phyloP scores from a whole-genome alignment of 2,329 filamentous ascomycete genomes.

The Plectosphaerella plurivora region DNA sequence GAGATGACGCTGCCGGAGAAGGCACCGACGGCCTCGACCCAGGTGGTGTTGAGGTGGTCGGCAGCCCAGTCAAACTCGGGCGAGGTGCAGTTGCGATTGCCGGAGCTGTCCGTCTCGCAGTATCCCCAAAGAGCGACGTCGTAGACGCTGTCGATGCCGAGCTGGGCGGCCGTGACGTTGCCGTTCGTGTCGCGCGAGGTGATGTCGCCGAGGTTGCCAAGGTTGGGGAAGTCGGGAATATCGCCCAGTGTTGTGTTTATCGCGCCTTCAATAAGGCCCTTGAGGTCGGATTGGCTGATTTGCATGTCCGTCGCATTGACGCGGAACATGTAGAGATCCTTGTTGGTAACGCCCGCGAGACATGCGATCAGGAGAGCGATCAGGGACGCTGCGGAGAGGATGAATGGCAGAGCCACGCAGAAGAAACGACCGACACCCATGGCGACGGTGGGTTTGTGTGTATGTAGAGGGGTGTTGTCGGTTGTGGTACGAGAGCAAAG shows the following conservation, averaged over 20 bases:
- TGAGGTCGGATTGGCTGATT: constrained; percentile 33
- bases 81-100: constrained; percentile 62
- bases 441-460: constrained; percentile 21
- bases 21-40: constrained; percentile 48
- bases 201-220: constrained; percentile 2
- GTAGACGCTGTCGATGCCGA: constrained; percentile 72
- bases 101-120: constrained; percentile 61
- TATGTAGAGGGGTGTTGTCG: constrained; percentile 1
- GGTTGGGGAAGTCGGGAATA: constrained; percentile 13
- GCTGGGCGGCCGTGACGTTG: constrained; percentile 53
- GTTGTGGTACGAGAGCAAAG: background rate
- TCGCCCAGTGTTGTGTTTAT: constrained; percentile 16
- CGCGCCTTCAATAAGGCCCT: constrained; percentile 11
- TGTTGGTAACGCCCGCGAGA: constrained; percentile 51
- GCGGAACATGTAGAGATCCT: constrained; percentile 53
- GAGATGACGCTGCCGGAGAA: constrained; percentile 50
- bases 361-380: constrained; percentile 60
- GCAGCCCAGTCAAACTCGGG: constrained; percentile 74
- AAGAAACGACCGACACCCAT: constrained; percentile 70
- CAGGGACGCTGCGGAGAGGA: constrained; percentile 72
- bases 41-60: constrained; percentile 62
- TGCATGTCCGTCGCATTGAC: constrained; percentile 60
- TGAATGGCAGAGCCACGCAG: constrained; percentile 85
- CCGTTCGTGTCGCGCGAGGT: constrained; percentile 15
- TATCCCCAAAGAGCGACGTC: constrained; percentile 82